Evolutionary conservation across 192 early-diverging fungal species (phyloP), one percentile per base, ranked within the genome.

Genomic region (Rhizoclosmatium sp.): DNA sequence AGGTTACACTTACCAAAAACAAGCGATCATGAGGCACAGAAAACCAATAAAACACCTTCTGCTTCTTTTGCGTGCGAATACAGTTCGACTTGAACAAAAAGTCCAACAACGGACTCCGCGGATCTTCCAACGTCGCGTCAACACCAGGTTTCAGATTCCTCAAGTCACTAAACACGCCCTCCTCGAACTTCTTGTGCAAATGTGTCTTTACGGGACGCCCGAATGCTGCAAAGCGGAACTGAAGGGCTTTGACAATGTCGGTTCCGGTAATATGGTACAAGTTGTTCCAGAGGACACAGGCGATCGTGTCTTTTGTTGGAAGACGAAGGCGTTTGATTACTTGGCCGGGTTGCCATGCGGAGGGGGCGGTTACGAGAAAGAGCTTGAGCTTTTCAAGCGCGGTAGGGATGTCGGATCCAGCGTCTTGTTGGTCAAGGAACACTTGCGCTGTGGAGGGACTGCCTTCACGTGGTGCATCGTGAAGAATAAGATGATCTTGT

Each of bases 21-120:
- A 99, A 91, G 49, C 93, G 81, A 80, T 99, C 97, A 82, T 97
- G 97, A 12, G 92, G 93, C 21, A 99, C 98, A 21, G 95, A 93
- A 81, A 92, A 93, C 97, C 98, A 99, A 81, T 93, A 97, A 83
- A 98, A 99, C n/a, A 99, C 98, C 70, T 98, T 98, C 87, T 99
- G 98, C 87, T 98, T 98, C 89, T 98, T 99, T 82, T 98, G 97
- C 2, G 96, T 97, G 47, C 97, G 92, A 76, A 99, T 95, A 84
- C 97, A 98, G 69, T 95, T 92, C 87, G 97, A 92, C 83, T 95
- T 96, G 88, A 96, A 95, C 61, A 99, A 88, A 80, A 98, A 93
- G 81, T 97, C 95, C 47, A 99, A 84, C 76, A 98, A 95, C 62
- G 95, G 95, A 3, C 94, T 96, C 62, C 97, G 91, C 21, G 96